These are phyloP conservation scores for Nakaseomyces kungkrabaensis DNA, from an alignment of 1,139 yeast genomes.

Conservation along the genomic window DNA sequence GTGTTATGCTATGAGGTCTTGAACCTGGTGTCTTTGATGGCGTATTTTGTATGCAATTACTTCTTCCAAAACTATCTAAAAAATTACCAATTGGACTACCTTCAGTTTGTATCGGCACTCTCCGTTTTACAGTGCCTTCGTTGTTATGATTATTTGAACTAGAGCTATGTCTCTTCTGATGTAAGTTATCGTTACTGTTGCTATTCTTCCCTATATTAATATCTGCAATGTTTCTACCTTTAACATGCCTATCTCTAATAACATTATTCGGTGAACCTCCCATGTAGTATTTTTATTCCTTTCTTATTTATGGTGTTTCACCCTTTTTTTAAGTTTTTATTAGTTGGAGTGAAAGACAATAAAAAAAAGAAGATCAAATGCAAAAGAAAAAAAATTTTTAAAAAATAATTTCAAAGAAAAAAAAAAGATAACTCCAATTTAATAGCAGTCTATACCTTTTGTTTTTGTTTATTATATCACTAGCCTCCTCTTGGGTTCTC, in stretches of 20 bases:
- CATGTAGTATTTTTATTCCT: background rate
- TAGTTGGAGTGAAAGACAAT: too few species aligned
- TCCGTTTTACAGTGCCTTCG: background rate
- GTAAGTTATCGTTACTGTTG: background rate
- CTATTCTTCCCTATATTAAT: background rate
- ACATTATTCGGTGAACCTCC: slow-evolving; percentile 1
- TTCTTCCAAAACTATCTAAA: background rate
- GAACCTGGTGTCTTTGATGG: slow-evolving; percentile 1
- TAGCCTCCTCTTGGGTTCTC: too few species aligned
- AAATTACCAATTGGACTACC: slow-evolving; percentile 1
- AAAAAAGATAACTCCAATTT: too few species aligned
- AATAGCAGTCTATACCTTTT: too few species aligned
- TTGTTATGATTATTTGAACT: slow-evolving; percentile 1
- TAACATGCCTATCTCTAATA: background rate
- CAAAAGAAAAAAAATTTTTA: too few species aligned
- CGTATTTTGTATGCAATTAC: background rate
- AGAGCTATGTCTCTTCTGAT: slow-evolving; percentile 5
- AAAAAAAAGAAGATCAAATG: too few species aligned
- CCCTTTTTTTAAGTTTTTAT: too few species aligned
- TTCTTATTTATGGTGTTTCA: background rate
- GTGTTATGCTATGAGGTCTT: background rate
- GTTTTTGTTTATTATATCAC: too few species aligned
- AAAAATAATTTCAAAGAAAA: too few species aligned
- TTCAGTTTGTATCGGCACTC: slow-evolving; percentile 1
- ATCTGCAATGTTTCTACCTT: background rate